A percentile compares a stretch with the other conserved stretches of the same genome.
Conservation (phyloP, 257 asterid species). For the Parsonsia alboflavescens region DNA sequence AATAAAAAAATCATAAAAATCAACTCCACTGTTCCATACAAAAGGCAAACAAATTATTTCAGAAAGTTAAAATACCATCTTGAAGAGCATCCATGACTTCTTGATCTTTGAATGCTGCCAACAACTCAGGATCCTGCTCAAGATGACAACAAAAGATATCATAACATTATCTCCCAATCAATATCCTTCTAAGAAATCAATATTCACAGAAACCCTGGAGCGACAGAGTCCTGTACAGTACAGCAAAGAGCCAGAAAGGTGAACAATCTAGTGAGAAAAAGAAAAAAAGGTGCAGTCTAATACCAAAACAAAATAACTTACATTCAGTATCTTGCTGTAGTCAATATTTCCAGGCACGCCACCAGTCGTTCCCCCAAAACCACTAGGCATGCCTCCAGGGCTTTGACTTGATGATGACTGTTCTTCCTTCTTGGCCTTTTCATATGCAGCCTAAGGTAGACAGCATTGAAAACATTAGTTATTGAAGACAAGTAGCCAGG, state of each 20-base stretch:
- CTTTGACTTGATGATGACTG: slow-evolving; percentile 65
- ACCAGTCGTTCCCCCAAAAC: too few relatives aligned
- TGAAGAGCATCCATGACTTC: slow-evolving; percentile 98
- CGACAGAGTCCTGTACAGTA: background rate
- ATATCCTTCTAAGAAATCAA: background rate
- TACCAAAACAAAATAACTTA: slow-evolving; percentile 24
- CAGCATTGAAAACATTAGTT: slow-evolving; percentile 4
- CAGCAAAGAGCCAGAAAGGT: background rate
- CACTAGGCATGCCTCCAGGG: slow-evolving; percentile 61
- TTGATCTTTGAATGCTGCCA: slow-evolving; percentile 97
- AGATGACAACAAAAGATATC: slow-evolving; percentile 21
- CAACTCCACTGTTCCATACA: background rate
- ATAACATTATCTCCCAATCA: background rate
- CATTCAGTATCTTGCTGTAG: slow-evolving; percentile 84
- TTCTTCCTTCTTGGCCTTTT: slow-evolving; percentile 82
- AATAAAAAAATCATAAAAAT: too few relatives aligned
- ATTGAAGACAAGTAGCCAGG: background rate
- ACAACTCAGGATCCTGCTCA: slow-evolving; percentile 90
- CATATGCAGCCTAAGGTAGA: slow-evolving; percentile 77
- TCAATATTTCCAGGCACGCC: slow-evolving; percentile 67
- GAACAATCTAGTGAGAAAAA: background rate
- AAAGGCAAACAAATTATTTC: background rate
- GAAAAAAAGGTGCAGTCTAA: background rate
- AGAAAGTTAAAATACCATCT: slow-evolving; percentile 57
- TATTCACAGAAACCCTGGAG: background rate